Conservation (phyloP, 768 basidiomycete species). For the Leccinum variicolor region DNA sequence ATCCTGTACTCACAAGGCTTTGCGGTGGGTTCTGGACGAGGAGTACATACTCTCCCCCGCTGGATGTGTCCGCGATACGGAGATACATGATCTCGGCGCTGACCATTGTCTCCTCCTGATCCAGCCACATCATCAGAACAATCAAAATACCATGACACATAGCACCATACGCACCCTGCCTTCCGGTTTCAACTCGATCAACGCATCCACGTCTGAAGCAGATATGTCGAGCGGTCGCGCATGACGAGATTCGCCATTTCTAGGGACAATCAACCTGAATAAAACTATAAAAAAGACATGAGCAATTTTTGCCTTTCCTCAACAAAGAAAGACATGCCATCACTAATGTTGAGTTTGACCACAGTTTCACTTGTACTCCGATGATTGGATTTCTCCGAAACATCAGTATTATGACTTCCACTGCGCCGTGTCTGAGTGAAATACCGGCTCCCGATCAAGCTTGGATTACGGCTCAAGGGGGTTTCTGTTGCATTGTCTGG, state of each 20-base stretch:
- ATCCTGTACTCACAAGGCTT: conserved; percentile 47
- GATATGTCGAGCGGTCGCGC: conserved; percentile 52
- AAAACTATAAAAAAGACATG: conserved; percentile 25
- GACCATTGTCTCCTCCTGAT: conserved; percentile 68
- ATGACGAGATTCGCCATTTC: conserved; percentile 29
- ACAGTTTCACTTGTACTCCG: conserved; percentile 39
- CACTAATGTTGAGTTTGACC: conserved; percentile 46
- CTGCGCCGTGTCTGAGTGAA: conserved; percentile 45
- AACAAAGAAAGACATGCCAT: conserved; percentile 32
- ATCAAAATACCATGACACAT: background rate
- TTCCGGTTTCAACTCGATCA: conserved; percentile 66
- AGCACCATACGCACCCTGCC: conserved; percentile 52
- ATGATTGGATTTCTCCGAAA: conserved; percentile 23
- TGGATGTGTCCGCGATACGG: conserved; percentile 46
- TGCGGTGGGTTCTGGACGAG: conserved; percentile 55
- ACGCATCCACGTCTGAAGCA: conserved; percentile 58
- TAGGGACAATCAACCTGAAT: conserved; percentile 49
- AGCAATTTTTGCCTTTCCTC: background rate
- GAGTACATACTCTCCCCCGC: conserved; percentile 35
- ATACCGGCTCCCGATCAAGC: conserved; percentile 78
- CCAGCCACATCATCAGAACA: conserved; percentile 4
- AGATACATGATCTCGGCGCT: conserved; percentile 63
- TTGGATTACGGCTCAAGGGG: conserved; percentile 49
- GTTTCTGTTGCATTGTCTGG: conserved; percentile 27
- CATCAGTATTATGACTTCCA: conserved; percentile 40